Evolutionary conservation across 139 green algal genomes (phyloP).

Genomic region (Volvox africanus): DNA sequence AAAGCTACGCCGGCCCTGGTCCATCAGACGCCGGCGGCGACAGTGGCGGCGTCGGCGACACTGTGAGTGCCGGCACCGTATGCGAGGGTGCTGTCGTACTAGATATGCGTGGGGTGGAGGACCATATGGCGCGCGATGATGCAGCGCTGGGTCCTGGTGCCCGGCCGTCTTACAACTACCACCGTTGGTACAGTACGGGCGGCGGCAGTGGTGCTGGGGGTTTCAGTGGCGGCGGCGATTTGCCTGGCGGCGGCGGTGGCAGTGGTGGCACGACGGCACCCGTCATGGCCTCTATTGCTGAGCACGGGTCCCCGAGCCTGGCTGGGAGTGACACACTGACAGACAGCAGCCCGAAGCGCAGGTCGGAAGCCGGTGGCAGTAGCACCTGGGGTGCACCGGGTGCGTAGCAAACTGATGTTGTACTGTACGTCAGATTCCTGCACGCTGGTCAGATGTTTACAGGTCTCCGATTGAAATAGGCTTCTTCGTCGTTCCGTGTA

Average conservation of each 20-base stretch:
- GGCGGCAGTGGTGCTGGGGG: background rate
- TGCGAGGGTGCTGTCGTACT: background rate
- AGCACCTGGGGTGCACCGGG: background rate
- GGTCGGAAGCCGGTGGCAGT: background rate
- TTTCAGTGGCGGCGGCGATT: background rate
- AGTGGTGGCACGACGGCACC: background rate
- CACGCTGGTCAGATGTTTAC: no score
- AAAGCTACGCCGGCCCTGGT: background rate
- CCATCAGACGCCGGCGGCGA: background rate
- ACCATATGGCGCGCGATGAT: background rate
- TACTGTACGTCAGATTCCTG: no score
- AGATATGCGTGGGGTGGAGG: background rate
- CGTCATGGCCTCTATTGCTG: conserved; percentile 21
- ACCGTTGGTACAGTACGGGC: background rate
- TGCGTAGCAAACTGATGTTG: background rate
- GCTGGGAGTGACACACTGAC: background rate
- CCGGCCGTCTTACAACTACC: conserved; percentile 6
- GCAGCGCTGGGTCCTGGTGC: background rate
- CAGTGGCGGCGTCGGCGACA: background rate
- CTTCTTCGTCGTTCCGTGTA: no score
- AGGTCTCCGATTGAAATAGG: no score
- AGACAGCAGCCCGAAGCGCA: background rate
- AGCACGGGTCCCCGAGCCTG: conserved; percentile 18
- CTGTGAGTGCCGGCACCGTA: background rate
- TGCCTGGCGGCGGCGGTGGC: background rate